Evolutionary conservation across 768 basidiomycete genomes (phyloP).

Genomic region (Tulasnella sp.): DNA sequence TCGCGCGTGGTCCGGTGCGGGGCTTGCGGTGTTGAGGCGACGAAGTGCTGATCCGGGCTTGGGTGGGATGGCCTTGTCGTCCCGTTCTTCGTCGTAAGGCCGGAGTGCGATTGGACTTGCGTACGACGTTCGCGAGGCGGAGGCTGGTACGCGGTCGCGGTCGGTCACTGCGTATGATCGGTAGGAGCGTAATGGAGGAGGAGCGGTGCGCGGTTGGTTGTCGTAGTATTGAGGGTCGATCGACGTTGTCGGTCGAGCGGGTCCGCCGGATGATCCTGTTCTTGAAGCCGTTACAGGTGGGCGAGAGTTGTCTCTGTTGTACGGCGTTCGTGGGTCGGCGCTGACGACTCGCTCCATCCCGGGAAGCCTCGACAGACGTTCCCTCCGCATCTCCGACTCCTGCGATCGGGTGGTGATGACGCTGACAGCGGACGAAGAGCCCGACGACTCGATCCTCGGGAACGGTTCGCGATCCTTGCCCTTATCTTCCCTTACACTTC

Average conservation of each 20-base stretch:
- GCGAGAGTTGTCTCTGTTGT: neutral
- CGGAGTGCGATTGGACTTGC: neutral
- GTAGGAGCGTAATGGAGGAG: conserved; percentile 41
- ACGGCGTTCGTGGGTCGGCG: neutral
- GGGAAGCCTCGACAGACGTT: conserved; percentile 14
- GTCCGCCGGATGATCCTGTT: neutral
- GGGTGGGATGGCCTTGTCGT: neutral
- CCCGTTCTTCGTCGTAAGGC: neutral
- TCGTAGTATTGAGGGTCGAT: conserved; percentile 38
- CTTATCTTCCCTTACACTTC: conserved; percentile 30
- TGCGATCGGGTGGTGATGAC: neutral
- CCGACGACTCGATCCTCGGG: conserved; percentile 4
- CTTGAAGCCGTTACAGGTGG: neutral
- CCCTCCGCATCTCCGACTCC: conserved; percentile 21
- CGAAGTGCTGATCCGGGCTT: neutral
- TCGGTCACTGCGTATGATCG: conserved; percentile 41
- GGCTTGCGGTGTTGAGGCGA: conserved; percentile 5
- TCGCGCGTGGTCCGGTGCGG: conserved; percentile 52
- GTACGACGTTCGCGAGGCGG: conserved; percentile 21
- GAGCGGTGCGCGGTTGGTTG: conserved; percentile 39
- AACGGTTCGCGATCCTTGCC: conserved; percentile 31
- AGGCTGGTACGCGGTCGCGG: conserved; percentile 22
- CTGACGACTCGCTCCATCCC: neutral
- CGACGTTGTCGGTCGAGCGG: conserved; percentile 35
- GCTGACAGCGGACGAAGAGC: conserved; percentile 15